phyloP scores from a whole-genome alignment of 225 moss, liverwort and hornwort genomes.

The Thuidium tamariscinum region DNA sequence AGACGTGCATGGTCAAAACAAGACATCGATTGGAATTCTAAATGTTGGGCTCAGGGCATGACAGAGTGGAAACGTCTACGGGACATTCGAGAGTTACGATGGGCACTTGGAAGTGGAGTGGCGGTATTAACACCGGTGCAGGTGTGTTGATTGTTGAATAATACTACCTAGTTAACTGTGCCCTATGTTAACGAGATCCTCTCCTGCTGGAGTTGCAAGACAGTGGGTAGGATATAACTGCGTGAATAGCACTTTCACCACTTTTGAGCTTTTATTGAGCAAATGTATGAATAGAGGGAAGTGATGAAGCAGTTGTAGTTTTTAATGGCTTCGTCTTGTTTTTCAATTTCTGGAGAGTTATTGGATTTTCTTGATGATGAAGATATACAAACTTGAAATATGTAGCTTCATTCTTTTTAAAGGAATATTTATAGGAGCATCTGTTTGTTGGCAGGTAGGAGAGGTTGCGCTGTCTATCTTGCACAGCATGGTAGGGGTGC shows the following conservation, averaged over 20 bases:
- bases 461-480: slow-evolving; percentile 80
- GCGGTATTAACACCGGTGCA: slow-evolving; percentile 83
- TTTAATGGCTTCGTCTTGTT: not conserved
- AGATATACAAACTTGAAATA: not conserved
- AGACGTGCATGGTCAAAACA: slow-evolving; percentile 84
- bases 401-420: not conserved
- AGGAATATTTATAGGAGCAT: not conserved
- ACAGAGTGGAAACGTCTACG: slow-evolving; percentile 87
- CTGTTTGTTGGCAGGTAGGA: slow-evolving; percentile 47
- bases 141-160: slow-evolving; percentile 23
- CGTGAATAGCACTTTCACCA: not conserved
- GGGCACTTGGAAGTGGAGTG: slow-evolving; percentile 78
- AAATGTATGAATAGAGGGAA: not conserved
- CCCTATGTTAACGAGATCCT: not conserved
- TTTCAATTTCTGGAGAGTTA: not conserved
- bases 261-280: not conserved
- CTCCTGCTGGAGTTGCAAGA: not conserved
- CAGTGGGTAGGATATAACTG: not conserved
- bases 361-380: not conserved
- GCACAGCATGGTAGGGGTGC: slow-evolving; percentile 91
- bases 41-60: slow-evolving; percentile 93
- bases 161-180: not conserved
- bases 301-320: not conserved
- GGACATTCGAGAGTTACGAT: slow-evolving; percentile 82
- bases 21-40: slow-evolving; percentile 80